Conservation (phyloP, 1,139 yeast species). For the Yamadazyma sp. region DNA sequence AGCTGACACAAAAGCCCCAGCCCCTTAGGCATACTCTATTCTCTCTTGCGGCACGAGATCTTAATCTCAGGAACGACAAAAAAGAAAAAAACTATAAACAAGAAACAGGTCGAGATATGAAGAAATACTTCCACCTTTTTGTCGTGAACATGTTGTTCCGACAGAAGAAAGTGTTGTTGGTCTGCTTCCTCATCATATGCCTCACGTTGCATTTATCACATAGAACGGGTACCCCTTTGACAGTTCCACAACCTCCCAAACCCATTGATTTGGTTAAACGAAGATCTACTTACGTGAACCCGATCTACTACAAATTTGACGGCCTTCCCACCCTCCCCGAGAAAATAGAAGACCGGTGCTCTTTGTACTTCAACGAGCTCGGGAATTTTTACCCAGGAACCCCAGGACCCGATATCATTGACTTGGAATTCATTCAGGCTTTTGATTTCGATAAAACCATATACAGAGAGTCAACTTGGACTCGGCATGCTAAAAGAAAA, state of each 20-base stretch:
- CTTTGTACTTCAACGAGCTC: constrained; percentile 15
- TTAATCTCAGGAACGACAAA: not conserved
- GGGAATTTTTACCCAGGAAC: constrained; percentile 9
- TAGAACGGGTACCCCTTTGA: not conserved
- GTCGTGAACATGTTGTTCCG: constrained; percentile 4
- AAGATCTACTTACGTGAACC: constrained; percentile 2
- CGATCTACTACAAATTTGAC: constrained; percentile 4
- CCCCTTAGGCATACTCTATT: too few relatives aligned
- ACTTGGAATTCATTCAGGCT: constrained; percentile 18
- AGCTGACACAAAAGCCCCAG: too few relatives aligned
- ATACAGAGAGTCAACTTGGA: constrained; percentile 29
- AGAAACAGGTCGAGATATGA: not conserved
- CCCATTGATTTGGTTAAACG: not conserved
- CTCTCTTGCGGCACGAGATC: constrained; percentile 1
- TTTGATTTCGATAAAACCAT: constrained; percentile 21
- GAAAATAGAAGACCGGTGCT: constrained; percentile 1
- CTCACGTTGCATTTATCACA: constrained; percentile 1
- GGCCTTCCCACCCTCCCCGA: not conserved
- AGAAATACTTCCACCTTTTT: not conserved
- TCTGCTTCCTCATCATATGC: not conserved
- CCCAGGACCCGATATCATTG: constrained; percentile 16
- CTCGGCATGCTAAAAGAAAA: constrained; percentile 18
- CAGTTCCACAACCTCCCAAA: not conserved
- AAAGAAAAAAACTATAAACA: not conserved
- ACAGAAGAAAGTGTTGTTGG: constrained; percentile 1